Percentiles rank a stretch among this genome's conserved stretches.
These are phyloP conservation scores for Candida neerlandica DNA, from an alignment of 1,139 yeast species.

Conservation along the genomic window DNA sequence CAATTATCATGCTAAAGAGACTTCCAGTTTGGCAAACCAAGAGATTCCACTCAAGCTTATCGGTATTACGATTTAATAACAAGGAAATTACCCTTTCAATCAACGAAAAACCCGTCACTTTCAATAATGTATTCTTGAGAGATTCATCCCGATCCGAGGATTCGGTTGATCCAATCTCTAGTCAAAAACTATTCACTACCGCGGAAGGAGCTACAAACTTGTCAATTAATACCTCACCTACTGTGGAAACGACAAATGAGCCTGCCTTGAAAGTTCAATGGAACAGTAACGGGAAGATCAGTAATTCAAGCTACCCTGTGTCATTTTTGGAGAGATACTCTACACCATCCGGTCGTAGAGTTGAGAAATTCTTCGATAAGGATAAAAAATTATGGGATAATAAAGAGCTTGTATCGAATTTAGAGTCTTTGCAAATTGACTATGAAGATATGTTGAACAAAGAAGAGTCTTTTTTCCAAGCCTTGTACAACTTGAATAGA, in stretches of 20 bases:
- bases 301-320: conserved; percentile 44
- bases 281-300: conserved; percentile 47
- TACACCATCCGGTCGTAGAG: conserved; percentile 31
- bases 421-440: conserved; percentile 27
- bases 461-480: conserved; percentile 35
- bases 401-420: conserved; percentile 17
- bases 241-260: conserved; percentile 24
- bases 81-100: conserved; percentile 15
- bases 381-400: conserved; percentile 48
- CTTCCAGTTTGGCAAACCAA: not conserved
- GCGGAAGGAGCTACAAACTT: conserved; percentile 41
- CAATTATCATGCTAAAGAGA: conserved; percentile 34
- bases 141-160: conserved; percentile 58
- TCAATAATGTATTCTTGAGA: conserved; percentile 60
- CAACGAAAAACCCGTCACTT: conserved; percentile 36
- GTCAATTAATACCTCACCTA: conserved; percentile 28
- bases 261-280: conserved; percentile 51
- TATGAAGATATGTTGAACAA: conserved; percentile 48
- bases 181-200: conserved; percentile 70
- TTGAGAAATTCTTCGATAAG: conserved; percentile 36
- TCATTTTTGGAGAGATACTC: conserved; percentile 51
- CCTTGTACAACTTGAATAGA: conserved; percentile 51
- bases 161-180: conserved; percentile 58
- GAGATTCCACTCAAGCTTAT: conserved; percentile 9
- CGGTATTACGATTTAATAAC: conserved; percentile 10